These are phyloP conservation scores for Naganishia friedmannii DNA, from an alignment of 768 basidiomycete species.

Conservation along the genomic window DNA sequence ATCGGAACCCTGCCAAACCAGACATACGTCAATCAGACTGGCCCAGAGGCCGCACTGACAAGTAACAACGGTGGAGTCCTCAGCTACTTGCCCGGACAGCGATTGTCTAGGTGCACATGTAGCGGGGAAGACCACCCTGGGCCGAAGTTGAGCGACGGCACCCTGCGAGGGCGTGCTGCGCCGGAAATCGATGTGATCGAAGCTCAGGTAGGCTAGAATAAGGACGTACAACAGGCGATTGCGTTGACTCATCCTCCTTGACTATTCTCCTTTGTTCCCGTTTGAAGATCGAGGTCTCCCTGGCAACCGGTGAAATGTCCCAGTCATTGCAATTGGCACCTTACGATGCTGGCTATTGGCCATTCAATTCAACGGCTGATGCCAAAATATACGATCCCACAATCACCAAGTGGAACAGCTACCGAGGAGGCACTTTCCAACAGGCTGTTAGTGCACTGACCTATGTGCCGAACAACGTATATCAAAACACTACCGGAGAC, in stretches of 20 bases:
- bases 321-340: conserved; percentile 73
- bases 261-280: not conserved
- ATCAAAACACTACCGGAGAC: conserved; percentile 37
- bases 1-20: conserved; percentile 48
- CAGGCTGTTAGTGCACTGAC: conserved; percentile 60
- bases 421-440: conserved; percentile 55
- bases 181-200: conserved; percentile 94
- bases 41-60: conserved; percentile 43
- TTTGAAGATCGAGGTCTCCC: conserved; percentile 64
- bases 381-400: conserved; percentile 55
- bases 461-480: conserved; percentile 47
- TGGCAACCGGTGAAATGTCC: conserved; percentile 58
- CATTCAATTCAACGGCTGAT: conserved; percentile 51
- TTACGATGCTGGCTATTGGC: conserved; percentile 61
- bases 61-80: conserved; percentile 45
- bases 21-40: conserved; percentile 41
- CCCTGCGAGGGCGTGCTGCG: conserved; percentile 66
- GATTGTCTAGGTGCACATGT: conserved; percentile 75
- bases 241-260: not conserved
- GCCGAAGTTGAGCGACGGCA: conserved; percentile 70
- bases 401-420: conserved; percentile 53
- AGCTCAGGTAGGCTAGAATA: conserved; percentile 59
- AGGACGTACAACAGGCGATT: not conserved
- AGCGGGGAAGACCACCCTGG: conserved; percentile 82
- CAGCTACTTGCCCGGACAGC: conserved; percentile 51